phyloP scores from a whole-genome alignment of 2,329 filamentous ascomycete species.

The Fusarium papillatum region DNA sequence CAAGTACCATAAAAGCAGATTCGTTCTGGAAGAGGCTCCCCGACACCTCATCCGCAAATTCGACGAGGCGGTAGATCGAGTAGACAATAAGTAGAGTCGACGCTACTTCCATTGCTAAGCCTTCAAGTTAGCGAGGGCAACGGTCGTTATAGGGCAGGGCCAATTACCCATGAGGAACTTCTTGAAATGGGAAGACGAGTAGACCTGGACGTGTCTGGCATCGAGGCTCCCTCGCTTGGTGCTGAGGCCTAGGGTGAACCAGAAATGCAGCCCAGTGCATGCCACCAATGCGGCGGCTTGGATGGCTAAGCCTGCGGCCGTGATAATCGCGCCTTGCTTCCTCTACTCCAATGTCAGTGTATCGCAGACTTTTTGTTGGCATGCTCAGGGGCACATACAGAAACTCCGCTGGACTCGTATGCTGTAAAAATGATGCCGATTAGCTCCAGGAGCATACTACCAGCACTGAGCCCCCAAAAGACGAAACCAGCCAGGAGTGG shows the following conservation, averaged over 20 bases:
- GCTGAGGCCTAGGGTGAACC: slow-evolving; percentile 55
- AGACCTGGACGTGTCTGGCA: slow-evolving; percentile 53
- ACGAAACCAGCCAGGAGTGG: slow-evolving; percentile 51
- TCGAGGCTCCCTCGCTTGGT: slow-evolving; percentile 55
- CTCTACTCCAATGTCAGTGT: slow-evolving; percentile 45
- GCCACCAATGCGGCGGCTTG: slow-evolving; percentile 56
- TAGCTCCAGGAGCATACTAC: slow-evolving; percentile 54
- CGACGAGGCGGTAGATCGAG: slow-evolving; percentile 56
- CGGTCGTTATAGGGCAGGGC: background rate
- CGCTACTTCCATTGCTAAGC: slow-evolving; percentile 53
- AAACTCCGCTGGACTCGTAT: slow-evolving; percentile 46
- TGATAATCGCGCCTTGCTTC: slow-evolving; percentile 51
- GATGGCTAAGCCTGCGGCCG: slow-evolving; percentile 60
- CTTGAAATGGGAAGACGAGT: slow-evolving; percentile 58
- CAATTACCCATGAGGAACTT: slow-evolving; percentile 60
- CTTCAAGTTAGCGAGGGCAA: slow-evolving; percentile 14
- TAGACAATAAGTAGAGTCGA: slow-evolving; percentile 54
- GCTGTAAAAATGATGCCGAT: slow-evolving; percentile 57
- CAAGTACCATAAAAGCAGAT: slow-evolving; percentile 53
- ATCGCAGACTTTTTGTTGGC: background rate
- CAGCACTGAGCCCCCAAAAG: slow-evolving; percentile 50
- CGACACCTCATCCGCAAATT: slow-evolving; percentile 53
- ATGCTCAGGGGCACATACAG: slow-evolving; percentile 49
- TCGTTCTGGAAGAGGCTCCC: slow-evolving; percentile 55
- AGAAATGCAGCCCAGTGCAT: slow-evolving; percentile 55